These are phyloP conservation scores for Amphicarpaea edgeworthii DNA, from an alignment of 306 rosid species.

Conservation along the genomic window DNA sequence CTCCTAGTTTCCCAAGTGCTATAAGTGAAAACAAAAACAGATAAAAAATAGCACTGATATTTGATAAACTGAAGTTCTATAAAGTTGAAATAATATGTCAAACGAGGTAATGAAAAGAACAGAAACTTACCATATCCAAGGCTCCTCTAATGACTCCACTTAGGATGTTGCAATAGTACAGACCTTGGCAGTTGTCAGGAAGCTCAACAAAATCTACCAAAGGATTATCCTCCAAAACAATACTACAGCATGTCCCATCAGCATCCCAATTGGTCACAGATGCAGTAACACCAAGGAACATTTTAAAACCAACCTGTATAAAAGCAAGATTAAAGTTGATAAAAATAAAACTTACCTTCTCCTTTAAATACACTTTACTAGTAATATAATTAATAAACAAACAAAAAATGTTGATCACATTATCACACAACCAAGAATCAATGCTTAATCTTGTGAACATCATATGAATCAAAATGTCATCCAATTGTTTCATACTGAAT, in stretches of 20 bases:
- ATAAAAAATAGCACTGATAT: background rate
- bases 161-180: conserved; percentile 90
- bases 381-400: conserved; percentile 20
- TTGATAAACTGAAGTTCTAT: conserved; percentile 10
- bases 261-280: conserved; percentile 95
- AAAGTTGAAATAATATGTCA: conserved; percentile 3
- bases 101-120: conserved; percentile 13
- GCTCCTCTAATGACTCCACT: conserved; percentile 98
- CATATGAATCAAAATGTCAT: conserved; percentile 39
- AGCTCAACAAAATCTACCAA: conserved; percentile 98
- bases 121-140: conserved; percentile 87
- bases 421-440: conserved; percentile 30
- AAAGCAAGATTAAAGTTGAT: conserved; percentile 39
- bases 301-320: conserved; percentile 88
- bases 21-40: conserved; percentile 11
- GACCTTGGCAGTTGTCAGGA: conserved; percentile 95
- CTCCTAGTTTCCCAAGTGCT: conserved; percentile 26
- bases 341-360: background rate
- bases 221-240: conserved; percentile 96
- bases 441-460: conserved; percentile 12
- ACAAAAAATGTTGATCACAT: conserved; percentile 10
- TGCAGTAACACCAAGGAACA: conserved; percentile 96
- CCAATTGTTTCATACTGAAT: conserved; percentile 7
- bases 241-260: conserved; percentile 93
- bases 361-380: conserved; percentile 15